Percentiles rank a stretch among this genome's conserved stretches.
Evolutionary conservation across 2,329 filamentous ascomycete species (phyloP).

Genomic region (Truncatella angustata): DNA sequence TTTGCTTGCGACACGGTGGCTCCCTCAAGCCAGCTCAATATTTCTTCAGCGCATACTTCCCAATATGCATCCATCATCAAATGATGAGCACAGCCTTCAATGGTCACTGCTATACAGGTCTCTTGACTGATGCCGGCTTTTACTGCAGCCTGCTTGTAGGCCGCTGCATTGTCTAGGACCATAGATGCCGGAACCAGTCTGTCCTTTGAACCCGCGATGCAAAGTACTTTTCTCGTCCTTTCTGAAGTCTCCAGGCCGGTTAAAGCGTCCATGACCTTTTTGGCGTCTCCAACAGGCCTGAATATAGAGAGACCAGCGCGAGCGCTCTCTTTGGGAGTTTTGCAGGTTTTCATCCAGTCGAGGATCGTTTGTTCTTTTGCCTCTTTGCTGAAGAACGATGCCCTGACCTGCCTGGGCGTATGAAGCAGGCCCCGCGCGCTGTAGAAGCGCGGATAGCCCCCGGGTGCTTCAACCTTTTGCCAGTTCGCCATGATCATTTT

Average conservation of each 20-base stretch:
- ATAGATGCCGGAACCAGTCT: constrained; percentile 10
- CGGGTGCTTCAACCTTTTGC: background rate
- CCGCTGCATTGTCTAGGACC: constrained; percentile 5
- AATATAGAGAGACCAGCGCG: constrained; percentile 7
- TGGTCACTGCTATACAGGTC: background rate
- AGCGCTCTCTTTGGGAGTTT: constrained; percentile 6
- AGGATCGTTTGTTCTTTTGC: constrained; percentile 7
- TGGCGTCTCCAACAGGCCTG: constrained; percentile 10
- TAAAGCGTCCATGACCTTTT: background rate
- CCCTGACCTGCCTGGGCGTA: constrained; percentile 10
- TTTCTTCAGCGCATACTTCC: constrained; percentile 10
- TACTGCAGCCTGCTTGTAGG: background rate
- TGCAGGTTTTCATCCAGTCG: constrained; percentile 10
- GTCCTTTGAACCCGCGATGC: constrained; percentile 8
- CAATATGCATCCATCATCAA: constrained; percentile 15
- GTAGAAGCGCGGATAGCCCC: background rate
- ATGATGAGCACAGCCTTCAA: constrained; percentile 9
- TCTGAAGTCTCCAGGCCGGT: background rate
- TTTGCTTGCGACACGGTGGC: background rate
- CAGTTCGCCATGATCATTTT: constrained; percentile 9
- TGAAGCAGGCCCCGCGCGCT: constrained; percentile 8
- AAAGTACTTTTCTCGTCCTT: constrained; percentile 8
- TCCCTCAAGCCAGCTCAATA: constrained; percentile 10
- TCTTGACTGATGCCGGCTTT: background rate
- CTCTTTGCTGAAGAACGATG: constrained; percentile 11